Conservation (phyloP, 2,329 filamentous ascomycete genomes). For the Amylocarpus encephaloides region DNA sequence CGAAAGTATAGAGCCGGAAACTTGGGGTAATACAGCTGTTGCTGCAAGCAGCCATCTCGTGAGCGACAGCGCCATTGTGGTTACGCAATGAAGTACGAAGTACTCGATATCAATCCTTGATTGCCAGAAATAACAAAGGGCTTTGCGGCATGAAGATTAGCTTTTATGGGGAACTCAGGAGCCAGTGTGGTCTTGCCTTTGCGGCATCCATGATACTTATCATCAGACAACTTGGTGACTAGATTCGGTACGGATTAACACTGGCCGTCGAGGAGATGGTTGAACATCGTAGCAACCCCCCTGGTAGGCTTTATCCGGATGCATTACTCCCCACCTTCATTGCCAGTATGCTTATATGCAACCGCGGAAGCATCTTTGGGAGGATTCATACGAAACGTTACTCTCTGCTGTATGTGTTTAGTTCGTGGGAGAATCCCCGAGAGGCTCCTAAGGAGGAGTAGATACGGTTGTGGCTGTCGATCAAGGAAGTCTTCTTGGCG, state of each 20-base stretch:
- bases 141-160: conserved; percentile 1
- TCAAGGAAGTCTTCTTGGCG: background rate
- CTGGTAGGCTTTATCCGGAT: conserved; percentile 4
- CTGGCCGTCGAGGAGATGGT: background rate
- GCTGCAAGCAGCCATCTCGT: conserved; percentile 4
- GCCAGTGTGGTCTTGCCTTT: background rate
- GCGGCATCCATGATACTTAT: conserved; percentile 9
- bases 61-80: conserved; percentile 5
- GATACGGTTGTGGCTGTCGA: background rate
- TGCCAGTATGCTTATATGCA: background rate
- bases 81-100: background rate
- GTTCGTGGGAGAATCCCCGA: background rate
- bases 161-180: background rate
- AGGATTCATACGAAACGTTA: conserved; percentile 3
- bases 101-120: background rate
- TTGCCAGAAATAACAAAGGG: background rate
- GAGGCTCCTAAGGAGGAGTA: too few species aligned
- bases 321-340: conserved; percentile 4
- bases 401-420: background rate
- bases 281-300: background rate
- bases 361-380: background rate
- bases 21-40: conserved; percentile 1
- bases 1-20: conserved; percentile 23
- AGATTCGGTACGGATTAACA: conserved; percentile 5
- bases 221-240: background rate